phyloP scores from a whole-genome alignment of 2,329 filamentous ascomycete genomes.

The Rutstroemia sp. region DNA sequence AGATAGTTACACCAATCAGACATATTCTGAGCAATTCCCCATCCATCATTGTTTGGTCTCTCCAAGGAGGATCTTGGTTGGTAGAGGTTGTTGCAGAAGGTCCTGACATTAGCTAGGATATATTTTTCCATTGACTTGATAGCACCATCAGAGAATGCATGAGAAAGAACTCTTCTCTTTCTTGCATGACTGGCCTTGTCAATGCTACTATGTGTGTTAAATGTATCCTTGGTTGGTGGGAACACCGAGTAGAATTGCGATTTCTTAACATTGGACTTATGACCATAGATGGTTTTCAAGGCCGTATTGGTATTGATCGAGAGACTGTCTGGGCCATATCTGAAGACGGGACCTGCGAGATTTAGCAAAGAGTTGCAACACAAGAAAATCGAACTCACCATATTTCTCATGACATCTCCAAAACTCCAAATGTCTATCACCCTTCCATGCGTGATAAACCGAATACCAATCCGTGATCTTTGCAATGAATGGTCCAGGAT shows the following conservation, averaged over 20 bases:
- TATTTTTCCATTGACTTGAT: conserved; percentile 29
- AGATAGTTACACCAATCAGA: conserved; percentile 36
- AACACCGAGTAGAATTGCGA: conserved; percentile 68
- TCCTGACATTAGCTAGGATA: conserved; percentile 33
- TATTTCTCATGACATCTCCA: conserved; percentile 31
- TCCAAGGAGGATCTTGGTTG: conserved; percentile 33
- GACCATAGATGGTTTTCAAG: conserved; percentile 59
- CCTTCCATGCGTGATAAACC: conserved; percentile 31
- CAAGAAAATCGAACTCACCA: conserved; percentile 22
- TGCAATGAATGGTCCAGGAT: conserved; percentile 31
- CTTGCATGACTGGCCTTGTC: conserved; percentile 62
- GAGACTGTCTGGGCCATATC: conserved; percentile 69
- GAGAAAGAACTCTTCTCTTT: conserved; percentile 56
- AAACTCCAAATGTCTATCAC: conserved; percentile 32
- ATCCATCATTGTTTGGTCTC: conserved; percentile 25
- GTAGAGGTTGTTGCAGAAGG: conserved; percentile 52
- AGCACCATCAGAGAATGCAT: conserved; percentile 47
- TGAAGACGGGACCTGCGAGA: conserved; percentile 49
- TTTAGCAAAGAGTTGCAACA: background rate
- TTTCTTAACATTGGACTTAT: conserved; percentile 57
- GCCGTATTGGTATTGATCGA: conserved; percentile 69
- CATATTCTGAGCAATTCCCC: conserved; percentile 55
- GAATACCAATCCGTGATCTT: conserved; percentile 29
- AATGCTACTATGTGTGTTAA: conserved; percentile 67
- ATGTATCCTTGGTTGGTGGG: conserved; percentile 53